A percentile compares a stretch with the other conserved stretches of the same genome.
Evolutionary conservation across 2,329 filamentous ascomycete genomes (phyloP).

Genomic region (Pleochaeta shiraiana): DNA sequence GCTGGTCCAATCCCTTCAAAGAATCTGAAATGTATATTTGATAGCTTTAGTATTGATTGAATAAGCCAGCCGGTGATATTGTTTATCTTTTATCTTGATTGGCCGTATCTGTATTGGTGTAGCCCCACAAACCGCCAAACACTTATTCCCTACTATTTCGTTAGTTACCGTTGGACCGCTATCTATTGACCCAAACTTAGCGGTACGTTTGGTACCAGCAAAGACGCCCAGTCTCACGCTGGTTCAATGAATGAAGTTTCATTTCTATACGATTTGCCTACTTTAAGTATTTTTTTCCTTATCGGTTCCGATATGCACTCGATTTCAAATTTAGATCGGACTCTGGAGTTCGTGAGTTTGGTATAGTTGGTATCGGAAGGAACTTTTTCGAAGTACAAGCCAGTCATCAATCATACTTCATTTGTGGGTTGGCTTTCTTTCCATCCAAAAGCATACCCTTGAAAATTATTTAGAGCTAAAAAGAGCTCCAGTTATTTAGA

Average conservation of each 20-base stretch:
- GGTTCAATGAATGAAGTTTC: not conserved
- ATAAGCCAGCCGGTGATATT: not conserved
- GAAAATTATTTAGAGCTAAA: no score
- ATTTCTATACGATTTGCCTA: not conserved
- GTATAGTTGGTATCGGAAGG: not conserved
- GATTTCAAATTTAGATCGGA: not conserved
- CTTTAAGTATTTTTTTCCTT: not conserved
- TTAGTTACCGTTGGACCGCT: not conserved
- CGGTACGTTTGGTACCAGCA: not conserved
- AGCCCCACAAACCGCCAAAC: not conserved
- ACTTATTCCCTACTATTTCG: not conserved
- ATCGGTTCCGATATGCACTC: not conserved
- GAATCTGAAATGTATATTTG: not conserved
- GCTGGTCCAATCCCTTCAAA: not conserved
- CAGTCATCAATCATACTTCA: not conserved
- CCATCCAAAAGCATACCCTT: no score
- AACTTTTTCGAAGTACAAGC: not conserved
- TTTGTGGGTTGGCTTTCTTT: not conserved
- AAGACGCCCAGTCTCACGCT: not conserved
- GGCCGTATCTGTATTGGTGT: not conserved
- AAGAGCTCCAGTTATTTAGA: no score
- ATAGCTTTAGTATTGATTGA: not conserved
- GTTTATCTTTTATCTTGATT: not conserved
- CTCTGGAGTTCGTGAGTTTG: not conserved
- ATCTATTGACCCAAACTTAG: not conserved